Evolutionary conservation across 345 rosid genomes (phyloP), one percentile per base, ranked within the genome.

Genomic region (Pistacia vera): DNA sequence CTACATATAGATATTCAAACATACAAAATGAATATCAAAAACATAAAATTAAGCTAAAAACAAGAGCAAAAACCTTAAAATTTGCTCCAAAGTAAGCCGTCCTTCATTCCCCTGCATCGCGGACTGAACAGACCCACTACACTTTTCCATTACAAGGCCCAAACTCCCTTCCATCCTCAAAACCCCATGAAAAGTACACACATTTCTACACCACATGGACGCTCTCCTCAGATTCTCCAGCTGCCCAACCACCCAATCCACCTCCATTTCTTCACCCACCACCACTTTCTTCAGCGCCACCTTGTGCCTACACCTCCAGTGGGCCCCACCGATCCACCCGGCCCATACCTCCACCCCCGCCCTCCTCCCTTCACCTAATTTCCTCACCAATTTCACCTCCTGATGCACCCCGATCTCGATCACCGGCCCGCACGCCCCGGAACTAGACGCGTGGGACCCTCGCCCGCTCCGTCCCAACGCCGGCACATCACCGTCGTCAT

Each of bases 151-250:
- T 65, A 96, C 92, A 36, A 96, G 84, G 60, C 88, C 90, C 68
- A 92, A 77, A 76, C 85, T 85, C 11, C 90, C 86, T 2, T 86
- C 93, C 87, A 90, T 83, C 84, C 84, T 90, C 58, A 91, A 80
- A 64, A 88, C 89, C 36, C 99, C 99, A 77, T 96, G 97, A 81
- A 93, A 93, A 36, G 92, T 85, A 71, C 99, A 96, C 54, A 93
- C 97, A 84, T 92, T 92, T 80, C 98, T 79, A 79, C 99, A 96
- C 99, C 99, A 93, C 97, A 91, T 91, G 0, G 97, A 92, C 38
- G 85, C 88, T 55, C 87, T 81, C 79, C 95, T 76, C 85, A 96
- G 83, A 67, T 73, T 83, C 73, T 96, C 98, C 6, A 96, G 90
- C 89, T 92, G 92, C 57, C 86, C 92, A 73, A 79, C 89, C 82